These are phyloP conservation scores for Penicillium brasilianum DNA, from an alignment of 2,329 filamentous ascomycete genomes.

Conservation along the genomic window DNA sequence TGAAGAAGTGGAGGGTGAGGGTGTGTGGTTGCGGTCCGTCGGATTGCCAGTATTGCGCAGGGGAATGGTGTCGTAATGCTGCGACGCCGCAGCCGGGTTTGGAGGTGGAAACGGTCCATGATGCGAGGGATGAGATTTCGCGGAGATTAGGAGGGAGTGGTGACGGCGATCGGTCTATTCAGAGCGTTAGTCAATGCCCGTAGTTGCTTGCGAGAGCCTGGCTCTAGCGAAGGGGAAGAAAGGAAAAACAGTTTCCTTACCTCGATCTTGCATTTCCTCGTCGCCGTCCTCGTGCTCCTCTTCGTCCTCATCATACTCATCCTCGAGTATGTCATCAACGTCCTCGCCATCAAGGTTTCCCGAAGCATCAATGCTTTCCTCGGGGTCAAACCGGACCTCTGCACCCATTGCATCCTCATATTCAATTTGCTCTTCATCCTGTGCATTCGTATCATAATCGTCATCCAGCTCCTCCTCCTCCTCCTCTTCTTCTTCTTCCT, in stretches of 20 bases:
- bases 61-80: conserved; percentile 63
- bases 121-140: conserved; percentile 69
- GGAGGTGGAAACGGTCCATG: conserved; percentile 66
- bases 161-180: conserved; percentile 42
- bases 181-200: not conserved
- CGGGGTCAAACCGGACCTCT: conserved; percentile 25
- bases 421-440: conserved; percentile 26
- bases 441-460: conserved; percentile 21
- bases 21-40: conserved; percentile 69
- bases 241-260: conserved; percentile 24
- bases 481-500: conserved; percentile 24
- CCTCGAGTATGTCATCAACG: conserved; percentile 11
- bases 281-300: conserved; percentile 36
- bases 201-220: not conserved
- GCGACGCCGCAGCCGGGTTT: conserved; percentile 67
- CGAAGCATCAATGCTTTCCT: conserved; percentile 29
- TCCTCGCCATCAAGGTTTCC: conserved; percentile 26
- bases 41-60: conserved; percentile 67
- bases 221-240: not conserved
- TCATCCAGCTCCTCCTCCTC: conserved; percentile 26
- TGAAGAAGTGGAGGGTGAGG: conserved; percentile 66
- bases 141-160: conserved; percentile 55
- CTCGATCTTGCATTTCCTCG: conserved; percentile 43
- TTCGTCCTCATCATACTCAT: conserved; percentile 26
- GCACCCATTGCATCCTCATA: conserved; percentile 18